These are phyloP conservation scores for Solanum okadae DNA, from an alignment of 257 asterid genomes.

Conservation along the genomic window DNA sequence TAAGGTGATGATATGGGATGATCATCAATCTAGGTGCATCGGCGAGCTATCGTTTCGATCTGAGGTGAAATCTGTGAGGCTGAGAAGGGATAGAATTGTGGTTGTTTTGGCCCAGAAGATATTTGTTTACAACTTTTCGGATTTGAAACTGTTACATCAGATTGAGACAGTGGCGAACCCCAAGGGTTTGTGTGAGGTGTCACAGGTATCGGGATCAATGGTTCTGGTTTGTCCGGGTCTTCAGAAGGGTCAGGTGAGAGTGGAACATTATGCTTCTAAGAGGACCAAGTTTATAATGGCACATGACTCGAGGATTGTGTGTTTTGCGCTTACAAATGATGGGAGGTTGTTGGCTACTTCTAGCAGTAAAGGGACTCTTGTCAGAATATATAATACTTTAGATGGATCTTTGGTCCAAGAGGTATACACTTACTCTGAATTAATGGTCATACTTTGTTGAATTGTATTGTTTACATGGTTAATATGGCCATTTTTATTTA, in stretches of 20 bases:
- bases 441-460: not conserved
- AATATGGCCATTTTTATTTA: not conserved
- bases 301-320: slow-evolving; percentile 64
- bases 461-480: not conserved
- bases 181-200: slow-evolving; percentile 78
- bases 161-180: slow-evolving; percentile 80
- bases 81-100: slow-evolving; percentile 62
- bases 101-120: slow-evolving; percentile 73
- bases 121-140: slow-evolving; percentile 71
- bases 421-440: slow-evolving; percentile 22
- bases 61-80: slow-evolving; percentile 76
- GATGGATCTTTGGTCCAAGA: slow-evolving; percentile 88
- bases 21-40: slow-evolving; percentile 68
- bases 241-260: slow-evolving; percentile 85
- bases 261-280: slow-evolving; percentile 68
- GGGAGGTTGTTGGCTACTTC: slow-evolving; percentile 82
- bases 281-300: slow-evolving; percentile 72
- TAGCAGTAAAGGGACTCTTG: slow-evolving; percentile 78
- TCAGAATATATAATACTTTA: slow-evolving; percentile 61
- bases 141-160: slow-evolving; percentile 76
- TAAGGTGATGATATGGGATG: slow-evolving; percentile 97
- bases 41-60: slow-evolving; percentile 83
- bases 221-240: slow-evolving; percentile 81
- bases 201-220: slow-evolving; percentile 62
- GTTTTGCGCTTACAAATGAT: slow-evolving; percentile 70